These are phyloP conservation scores for Penicillium fuscoglaucum DNA, from an alignment of 2,329 filamentous ascomycete genomes.

Conservation along the genomic window DNA sequence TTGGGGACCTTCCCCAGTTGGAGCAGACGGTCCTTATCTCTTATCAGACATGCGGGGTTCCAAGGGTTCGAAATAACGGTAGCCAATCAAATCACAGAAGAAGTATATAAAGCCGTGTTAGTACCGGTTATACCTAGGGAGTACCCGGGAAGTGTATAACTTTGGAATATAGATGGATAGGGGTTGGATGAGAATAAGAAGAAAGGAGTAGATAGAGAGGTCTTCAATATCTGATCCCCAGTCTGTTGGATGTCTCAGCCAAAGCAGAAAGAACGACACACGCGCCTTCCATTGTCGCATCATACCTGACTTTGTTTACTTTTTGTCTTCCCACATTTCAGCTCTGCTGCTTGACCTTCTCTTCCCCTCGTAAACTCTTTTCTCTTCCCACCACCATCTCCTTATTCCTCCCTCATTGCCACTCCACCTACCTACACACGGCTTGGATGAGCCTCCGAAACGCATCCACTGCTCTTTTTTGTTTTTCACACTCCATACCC, in stretches of 20 bases:
- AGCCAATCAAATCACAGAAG: not conserved
- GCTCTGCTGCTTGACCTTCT: no score
- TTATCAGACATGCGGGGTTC: not conserved
- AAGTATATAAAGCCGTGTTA: not conserved
- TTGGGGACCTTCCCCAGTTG: no score
- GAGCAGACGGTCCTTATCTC: not conserved
- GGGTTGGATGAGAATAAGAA: not conserved
- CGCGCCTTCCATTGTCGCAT: not conserved
- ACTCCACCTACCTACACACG: not conserved
- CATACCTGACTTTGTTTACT: not conserved
- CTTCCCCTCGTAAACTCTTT: no score
- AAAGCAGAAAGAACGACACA: not conserved
- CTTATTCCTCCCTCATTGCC: no score
- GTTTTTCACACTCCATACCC: no score
- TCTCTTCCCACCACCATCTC: no score
- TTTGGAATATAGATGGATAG: not conserved
- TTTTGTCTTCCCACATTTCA: not conserved
- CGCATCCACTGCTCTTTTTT: not conserved
- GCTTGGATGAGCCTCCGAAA: not conserved
- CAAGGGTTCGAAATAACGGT: not conserved
- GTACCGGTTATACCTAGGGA: no score
- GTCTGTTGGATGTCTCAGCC: not conserved
- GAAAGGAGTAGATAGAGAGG: no score
- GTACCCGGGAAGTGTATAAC: no score
- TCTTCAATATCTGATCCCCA: not conserved